phyloP scores from a whole-genome alignment of 148 eudicot species.

The Vaccinium vitisidaea region DNA sequence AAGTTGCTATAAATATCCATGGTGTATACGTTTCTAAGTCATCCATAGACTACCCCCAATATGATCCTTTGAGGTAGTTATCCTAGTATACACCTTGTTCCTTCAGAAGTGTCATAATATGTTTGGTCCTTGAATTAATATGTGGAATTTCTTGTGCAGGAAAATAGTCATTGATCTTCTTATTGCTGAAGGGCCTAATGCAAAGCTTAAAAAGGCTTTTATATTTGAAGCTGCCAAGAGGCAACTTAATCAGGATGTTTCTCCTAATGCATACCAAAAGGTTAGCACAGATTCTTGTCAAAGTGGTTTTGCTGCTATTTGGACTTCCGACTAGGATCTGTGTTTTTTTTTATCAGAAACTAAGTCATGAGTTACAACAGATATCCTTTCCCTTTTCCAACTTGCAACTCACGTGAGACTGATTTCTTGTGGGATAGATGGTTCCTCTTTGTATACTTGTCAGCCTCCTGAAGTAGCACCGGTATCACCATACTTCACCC shows the following conservation, averaged over 20 bases:
- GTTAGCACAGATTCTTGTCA: slow-evolving; percentile 26
- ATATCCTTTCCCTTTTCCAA: not conserved
- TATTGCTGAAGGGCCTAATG: slow-evolving; percentile 62
- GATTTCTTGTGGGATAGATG: not conserved
- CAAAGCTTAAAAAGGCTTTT: slow-evolving; percentile 70
- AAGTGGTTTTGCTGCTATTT: not conserved
- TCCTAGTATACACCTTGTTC: not conserved
- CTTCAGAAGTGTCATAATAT: not conserved
- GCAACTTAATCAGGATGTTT: slow-evolving; percentile 54
- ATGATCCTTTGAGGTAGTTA: slow-evolving; percentile 84
- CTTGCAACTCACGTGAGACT: not conserved
- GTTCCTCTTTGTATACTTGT: not conserved
- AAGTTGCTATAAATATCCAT: slow-evolving; percentile 63
- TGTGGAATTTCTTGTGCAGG: slow-evolving; percentile 38
- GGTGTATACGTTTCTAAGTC: slow-evolving; percentile 66
- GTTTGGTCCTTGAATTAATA: not conserved
- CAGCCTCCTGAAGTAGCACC: not conserved
- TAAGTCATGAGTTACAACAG: not conserved
- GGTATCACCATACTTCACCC: not conserved
- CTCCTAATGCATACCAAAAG: slow-evolving; percentile 59
- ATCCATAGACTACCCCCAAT: slow-evolving; percentile 62
- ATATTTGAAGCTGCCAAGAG: slow-evolving; percentile 73
- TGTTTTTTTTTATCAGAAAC: too few species aligned
- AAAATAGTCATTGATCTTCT: slow-evolving; percentile 65
- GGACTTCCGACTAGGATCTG: not conserved